These are phyloP conservation scores for Candida mattraensis DNA, from an alignment of 805 yeast species.

Conservation along the genomic window DNA sequence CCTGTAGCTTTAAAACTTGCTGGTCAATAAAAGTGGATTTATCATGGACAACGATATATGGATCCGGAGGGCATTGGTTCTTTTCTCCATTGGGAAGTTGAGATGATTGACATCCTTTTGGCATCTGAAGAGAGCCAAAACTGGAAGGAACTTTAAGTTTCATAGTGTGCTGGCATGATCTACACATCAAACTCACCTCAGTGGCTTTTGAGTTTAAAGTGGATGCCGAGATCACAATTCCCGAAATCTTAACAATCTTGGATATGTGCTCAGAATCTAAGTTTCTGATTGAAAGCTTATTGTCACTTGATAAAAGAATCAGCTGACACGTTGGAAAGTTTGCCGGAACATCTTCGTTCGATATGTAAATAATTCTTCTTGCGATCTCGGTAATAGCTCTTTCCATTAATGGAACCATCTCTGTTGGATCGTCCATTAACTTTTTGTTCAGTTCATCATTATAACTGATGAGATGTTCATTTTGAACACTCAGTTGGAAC, in stretches of 20 bases:
- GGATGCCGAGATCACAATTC: constrained; percentile 89
- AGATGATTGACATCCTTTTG: constrained; percentile 63
- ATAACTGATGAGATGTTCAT: constrained; percentile 82
- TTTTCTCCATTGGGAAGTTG: constrained; percentile 50
- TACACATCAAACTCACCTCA: constrained; percentile 77
- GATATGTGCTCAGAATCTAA: constrained; percentile 86
- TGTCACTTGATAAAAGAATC: constrained; percentile 70
- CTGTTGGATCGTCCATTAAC: constrained; percentile 82
- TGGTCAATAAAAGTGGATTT: constrained; percentile 93
- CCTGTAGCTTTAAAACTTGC: constrained; percentile 90
- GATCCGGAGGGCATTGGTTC: constrained; percentile 82
- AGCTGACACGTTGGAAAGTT: constrained; percentile 83
- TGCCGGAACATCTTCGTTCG: constrained; percentile 49
- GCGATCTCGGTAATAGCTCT: constrained; percentile 84
- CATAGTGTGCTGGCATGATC: constrained; percentile 81
- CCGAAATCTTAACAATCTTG: constrained; percentile 86
- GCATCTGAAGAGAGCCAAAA: constrained; percentile 68
- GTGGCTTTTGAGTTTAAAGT: constrained; percentile 88
- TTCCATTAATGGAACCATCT: constrained; percentile 84
- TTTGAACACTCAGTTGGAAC: constrained; percentile 69
- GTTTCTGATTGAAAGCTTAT: constrained; percentile 71
- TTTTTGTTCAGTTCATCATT: constrained; percentile 87
- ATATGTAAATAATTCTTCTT: constrained; percentile 58
- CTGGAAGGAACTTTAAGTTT: constrained; percentile 61
- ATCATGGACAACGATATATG: constrained; percentile 91